Conservation (phyloP, 2,329 filamentous ascomycete genomes). For the Aureobasidium sp. region DNA sequence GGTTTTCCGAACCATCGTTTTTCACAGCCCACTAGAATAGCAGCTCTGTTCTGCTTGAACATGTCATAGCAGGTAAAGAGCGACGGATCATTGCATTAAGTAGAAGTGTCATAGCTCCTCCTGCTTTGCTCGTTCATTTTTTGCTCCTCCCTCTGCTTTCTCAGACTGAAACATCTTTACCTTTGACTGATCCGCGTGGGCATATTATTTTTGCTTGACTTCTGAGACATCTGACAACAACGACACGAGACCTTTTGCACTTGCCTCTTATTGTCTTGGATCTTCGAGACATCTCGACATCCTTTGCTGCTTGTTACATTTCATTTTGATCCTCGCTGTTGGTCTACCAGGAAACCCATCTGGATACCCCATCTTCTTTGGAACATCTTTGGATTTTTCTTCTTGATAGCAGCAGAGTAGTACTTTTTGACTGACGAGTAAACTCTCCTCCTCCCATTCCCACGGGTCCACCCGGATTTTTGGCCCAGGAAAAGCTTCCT, state of each 20-base stretch:
- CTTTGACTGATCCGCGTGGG: slow-evolving; percentile 4
- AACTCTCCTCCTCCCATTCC: neutral
- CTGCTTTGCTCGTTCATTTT: neutral
- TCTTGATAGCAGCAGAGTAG: too few relatives aligned
- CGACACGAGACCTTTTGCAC: slow-evolving; percentile 10
- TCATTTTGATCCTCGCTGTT: too few relatives aligned
- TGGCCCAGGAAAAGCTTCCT: neutral
- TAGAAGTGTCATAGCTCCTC: neutral
- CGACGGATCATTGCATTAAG: slow-evolving; percentile 1
- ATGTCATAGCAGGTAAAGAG: neutral
- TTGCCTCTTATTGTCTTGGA: neutral
- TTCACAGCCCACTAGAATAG: neutral
- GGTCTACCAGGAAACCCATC: too few relatives aligned
- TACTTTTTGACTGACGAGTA: too few relatives aligned
- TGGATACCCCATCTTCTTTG: too few relatives aligned
- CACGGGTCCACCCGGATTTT: neutral
- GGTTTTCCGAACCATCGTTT: too few relatives aligned
- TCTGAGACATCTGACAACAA: neutral
- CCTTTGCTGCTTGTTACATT: too few relatives aligned
- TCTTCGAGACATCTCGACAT: too few relatives aligned
- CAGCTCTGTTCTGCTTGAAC: neutral
- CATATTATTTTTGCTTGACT: neutral
- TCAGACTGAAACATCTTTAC: slow-evolving; percentile 1
- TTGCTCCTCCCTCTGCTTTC: neutral
- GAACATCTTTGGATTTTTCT: too few relatives aligned